phyloP scores from a whole-genome alignment of 2,329 filamentous ascomycete species.

The Fusarium phyllophilum region DNA sequence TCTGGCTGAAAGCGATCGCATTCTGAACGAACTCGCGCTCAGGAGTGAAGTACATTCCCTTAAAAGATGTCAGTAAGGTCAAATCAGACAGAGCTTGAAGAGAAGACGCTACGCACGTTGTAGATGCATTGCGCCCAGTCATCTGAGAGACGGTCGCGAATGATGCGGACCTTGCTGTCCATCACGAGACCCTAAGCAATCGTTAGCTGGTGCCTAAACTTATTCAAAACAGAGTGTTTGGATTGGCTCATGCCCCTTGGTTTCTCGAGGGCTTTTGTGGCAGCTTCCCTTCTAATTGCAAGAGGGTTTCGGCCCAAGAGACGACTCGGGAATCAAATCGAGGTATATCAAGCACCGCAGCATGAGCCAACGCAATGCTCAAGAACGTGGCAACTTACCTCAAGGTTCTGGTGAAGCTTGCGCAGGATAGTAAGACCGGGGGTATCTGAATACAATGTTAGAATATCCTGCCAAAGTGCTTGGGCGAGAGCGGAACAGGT shows the following conservation, averaged over 20 bases:
- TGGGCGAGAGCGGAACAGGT: not conserved
- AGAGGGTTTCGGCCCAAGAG: not conserved
- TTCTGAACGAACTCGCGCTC: not conserved
- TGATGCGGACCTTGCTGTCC: not conserved
- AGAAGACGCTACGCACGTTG: not conserved
- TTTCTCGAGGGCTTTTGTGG: too few species aligned
- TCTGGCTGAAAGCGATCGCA: not conserved
- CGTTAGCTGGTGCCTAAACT: not conserved
- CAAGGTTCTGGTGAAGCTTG: not conserved
- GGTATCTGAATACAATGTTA: not conserved
- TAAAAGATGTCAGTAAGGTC: not conserved
- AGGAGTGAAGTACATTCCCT: not conserved
- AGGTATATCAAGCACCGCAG: not conserved
- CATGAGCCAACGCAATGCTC: not conserved
- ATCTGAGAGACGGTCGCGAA: not conserved
- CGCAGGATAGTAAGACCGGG: not conserved
- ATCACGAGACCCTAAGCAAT: not conserved
- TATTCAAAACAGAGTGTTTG: not conserved
- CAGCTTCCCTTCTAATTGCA: too few species aligned
- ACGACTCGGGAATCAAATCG: not conserved
- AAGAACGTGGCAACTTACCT: not conserved
- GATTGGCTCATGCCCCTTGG: not conserved
- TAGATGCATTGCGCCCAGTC: not conserved
- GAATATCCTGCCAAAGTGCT: not conserved
- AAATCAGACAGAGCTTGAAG: too few species aligned